Evolutionary conservation across 2,329 filamentous ascomycete genomes (phyloP), one percentile per base, ranked within the genome.

Genomic region (Cadophora luteo-olivacea): DNA sequence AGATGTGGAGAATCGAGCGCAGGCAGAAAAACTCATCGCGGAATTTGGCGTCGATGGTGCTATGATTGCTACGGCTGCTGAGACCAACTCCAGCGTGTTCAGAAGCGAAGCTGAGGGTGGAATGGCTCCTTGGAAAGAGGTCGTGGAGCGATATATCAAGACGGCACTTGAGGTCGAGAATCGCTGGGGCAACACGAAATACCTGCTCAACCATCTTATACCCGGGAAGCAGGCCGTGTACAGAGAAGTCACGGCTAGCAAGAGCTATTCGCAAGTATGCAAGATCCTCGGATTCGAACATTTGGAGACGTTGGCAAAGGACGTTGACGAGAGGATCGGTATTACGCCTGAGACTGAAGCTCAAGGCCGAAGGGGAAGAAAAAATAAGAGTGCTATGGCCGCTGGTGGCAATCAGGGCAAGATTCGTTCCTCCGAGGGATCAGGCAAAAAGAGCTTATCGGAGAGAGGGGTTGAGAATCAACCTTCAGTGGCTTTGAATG

Each of bases 11-110:
- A 88, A 84, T 48, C 87, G 92, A 65, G 91, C 93, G 62, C 84
- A 97, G 68, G 95, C 90, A 0, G 77, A 92, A 8, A 78, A 83
- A 68, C 84, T 99, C 7, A 90, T 94, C 70, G 76, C 86, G 32
- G 91, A 97, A 78, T 97, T 87, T 77, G 91, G 90, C n/a, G 92
- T 92, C 6, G 94, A 98, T 77, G 95, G 94, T 6, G 96, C 93
- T 69, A 99, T 99, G 96, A 98, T 99, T 75, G 96, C 96, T 11
- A 96, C 93, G 3, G 87, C 93, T 3, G 96, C 96, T 0, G 96
- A 99, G 82, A 88, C 90, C 72, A 99, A 99, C 77, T 88, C 94
- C 3, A 97, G 92, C 72, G 94, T 92, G 76, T 99, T 99, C 83
- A 87, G 92, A 49, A 79, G 85, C 0, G 81, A 86, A 48, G 86